Percentiles rank a stretch among this genome's conserved stretches.
Evolutionary conservation across 129 eudicot genomes (phyloP).

Genomic region (Heracleum sosnowskyi): DNA sequence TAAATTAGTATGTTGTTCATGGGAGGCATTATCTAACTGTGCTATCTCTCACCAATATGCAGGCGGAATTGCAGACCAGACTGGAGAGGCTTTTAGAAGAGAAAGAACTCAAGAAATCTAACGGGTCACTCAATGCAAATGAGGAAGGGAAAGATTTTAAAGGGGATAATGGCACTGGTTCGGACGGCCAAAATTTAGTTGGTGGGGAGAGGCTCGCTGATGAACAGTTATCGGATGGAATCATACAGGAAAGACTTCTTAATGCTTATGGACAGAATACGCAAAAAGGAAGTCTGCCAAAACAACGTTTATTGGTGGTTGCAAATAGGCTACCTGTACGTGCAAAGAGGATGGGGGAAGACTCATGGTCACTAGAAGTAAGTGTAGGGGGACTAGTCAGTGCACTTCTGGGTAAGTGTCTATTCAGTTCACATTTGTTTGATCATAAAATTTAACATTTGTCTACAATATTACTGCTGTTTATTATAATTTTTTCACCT

Average conservation of each 20-base stretch:
- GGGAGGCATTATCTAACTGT: not conserved
- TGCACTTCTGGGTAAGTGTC: slow-evolving; percentile 65
- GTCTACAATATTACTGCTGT: not conserved
- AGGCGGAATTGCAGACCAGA: slow-evolving; percentile 47
- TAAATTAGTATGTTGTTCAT: not conserved
- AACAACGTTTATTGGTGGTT: slow-evolving; percentile 64
- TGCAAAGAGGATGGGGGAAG: slow-evolving; percentile 54
- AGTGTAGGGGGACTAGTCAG: slow-evolving; percentile 81
- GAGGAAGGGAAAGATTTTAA: slow-evolving; percentile 35
- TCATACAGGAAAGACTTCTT: slow-evolving; percentile 11
- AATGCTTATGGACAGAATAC: slow-evolving; percentile 1
- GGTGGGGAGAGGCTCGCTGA: slow-evolving; percentile 27
- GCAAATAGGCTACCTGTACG: slow-evolving; percentile 73
- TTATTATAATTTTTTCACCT: not conserved
- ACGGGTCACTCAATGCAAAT: slow-evolving; percentile 23
- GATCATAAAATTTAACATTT: not conserved
- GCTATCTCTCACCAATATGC: slow-evolving; percentile 4
- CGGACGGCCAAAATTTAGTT: slow-evolving; percentile 19
- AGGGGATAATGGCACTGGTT: slow-evolving; percentile 22
- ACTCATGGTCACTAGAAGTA: slow-evolving; percentile 61
- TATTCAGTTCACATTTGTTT: not conserved
- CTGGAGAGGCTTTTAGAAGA: slow-evolving; percentile 63
- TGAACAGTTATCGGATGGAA: slow-evolving; percentile 34
- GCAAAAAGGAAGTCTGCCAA: slow-evolving; percentile 15
- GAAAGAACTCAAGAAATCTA: slow-evolving; percentile 46